These are phyloP conservation scores for Picea abies DNA, from an alignment of 83 land plant genomes.

Conservation along the genomic window DNA sequence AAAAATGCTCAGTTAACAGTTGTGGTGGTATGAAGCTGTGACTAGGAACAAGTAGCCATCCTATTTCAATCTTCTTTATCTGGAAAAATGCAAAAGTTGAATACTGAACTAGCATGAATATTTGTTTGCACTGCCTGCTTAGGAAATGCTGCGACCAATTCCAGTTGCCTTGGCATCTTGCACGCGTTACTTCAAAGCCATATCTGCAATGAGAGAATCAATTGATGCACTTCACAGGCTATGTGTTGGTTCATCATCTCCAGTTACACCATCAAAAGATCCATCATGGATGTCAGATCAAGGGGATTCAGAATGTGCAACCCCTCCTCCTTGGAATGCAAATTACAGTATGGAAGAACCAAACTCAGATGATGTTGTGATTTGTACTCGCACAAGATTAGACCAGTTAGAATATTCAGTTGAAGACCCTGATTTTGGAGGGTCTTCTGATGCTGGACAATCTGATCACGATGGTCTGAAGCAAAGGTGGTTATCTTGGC, in stretches of 20 bases:
- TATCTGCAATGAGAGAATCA: constrained; percentile 94
- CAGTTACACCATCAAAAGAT: constrained; percentile 49
- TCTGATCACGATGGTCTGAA: constrained; percentile 36
- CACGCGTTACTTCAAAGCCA: constrained; percentile 93
- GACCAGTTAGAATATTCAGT: constrained; percentile 26
- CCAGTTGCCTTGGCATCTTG: constrained; percentile 98
- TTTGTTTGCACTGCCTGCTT: not conserved
- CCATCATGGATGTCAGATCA: constrained; percentile 29
- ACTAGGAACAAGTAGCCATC: not conserved
- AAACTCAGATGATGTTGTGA: constrained; percentile 50
- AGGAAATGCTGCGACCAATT: constrained; percentile 97
- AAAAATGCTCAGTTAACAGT: not conserved
- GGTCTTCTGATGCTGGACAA: constrained; percentile 18
- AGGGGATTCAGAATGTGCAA: constrained; percentile 55
- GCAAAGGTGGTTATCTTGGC: constrained; percentile 65
- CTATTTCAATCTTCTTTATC: not conserved
- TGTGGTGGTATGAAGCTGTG: not conserved
- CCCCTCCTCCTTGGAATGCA: constrained; percentile 50
- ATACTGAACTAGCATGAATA: not conserved
- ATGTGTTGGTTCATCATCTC: constrained; percentile 54
- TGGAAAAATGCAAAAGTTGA: not conserved
- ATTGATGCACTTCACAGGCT: constrained; percentile 77
- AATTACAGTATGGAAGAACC: constrained; percentile 36
- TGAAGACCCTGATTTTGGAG: constrained; percentile 19
- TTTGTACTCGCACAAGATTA: constrained; percentile 25